Evolutionary conservation across 2,329 filamentous ascomycete genomes (phyloP), one percentile per base, ranked within the genome.

Genomic region (Aureobasidium pullulans): DNA sequence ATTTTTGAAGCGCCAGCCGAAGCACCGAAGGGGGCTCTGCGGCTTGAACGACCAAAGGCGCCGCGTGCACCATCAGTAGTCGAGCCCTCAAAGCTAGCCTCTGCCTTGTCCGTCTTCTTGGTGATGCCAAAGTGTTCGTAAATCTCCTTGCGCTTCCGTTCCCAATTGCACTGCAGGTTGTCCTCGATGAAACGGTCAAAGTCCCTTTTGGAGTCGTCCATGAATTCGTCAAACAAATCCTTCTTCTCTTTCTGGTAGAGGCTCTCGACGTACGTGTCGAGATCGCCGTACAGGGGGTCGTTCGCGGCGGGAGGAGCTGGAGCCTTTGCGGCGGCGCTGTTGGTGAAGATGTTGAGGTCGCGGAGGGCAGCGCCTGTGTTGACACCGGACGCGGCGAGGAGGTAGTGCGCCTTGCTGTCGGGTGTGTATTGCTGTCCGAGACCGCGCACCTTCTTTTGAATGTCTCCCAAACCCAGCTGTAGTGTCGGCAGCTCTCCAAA

Each of bases 101-200:
- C 60, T 23, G 74, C 72, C 57, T 74, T 73, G 13, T 65, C 64
- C 4, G 67, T 64, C 19, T 71, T 76, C 63, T 74, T 77, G 44
- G 77, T 79, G 15, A 99, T 87, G 13, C 94, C 94, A 72, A 99
- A 97, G 73, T 99, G 94, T 68, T 96, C 86, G 74, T 96, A 97
- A 64, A 99, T 96, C 65, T 86, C 86, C 73, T 89, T 90, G 63
- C 93, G 87, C 76, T 97, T 93, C 15, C 88, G 87, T 66, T 96
- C 92, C 92, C 94, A 97, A 72, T 97, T 91, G 78, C 96, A 87
- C 23, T 91, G 90, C 52, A 97, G 86, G 69, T 96, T 95, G 67
- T 96, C 92, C 71, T 97, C 92, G 59, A 99, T 80, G 71, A 96
- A 97, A 62, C 84, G 83, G 71, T 99, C 92, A 71, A 99, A 97